A percentile compares a stretch with the other conserved stretches of the same genome.
Evolutionary conservation across 345 rosid species (phyloP).

Genomic region (Corymbia maculata): DNA sequence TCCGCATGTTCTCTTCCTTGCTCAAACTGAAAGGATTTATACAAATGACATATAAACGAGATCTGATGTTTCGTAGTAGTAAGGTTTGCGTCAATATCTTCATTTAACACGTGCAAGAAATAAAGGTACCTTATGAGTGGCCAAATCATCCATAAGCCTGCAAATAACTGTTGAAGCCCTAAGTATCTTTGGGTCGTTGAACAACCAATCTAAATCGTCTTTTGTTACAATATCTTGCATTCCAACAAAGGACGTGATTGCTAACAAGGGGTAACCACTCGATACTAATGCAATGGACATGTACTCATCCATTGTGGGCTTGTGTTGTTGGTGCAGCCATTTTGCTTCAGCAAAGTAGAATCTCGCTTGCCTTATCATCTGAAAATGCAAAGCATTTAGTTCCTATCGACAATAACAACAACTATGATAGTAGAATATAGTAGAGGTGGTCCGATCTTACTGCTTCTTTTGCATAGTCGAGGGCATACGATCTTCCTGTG

Average conservation of each 20-base stretch:
- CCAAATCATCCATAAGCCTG: conserved; percentile 16
- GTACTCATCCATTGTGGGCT: background rate
- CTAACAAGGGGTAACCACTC: background rate
- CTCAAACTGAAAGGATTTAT: background rate
- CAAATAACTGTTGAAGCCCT: background rate
- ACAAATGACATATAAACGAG: background rate
- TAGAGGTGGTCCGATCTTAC: conserved; percentile 2
- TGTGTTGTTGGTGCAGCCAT: background rate
- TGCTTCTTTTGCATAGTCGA: conserved; percentile 15
- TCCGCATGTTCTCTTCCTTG: conserved; percentile 4
- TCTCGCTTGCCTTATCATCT: background rate
- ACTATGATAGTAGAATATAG: background rate
- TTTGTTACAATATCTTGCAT: conserved; percentile 3
- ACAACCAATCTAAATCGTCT: conserved; percentile 10
- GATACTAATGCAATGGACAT: background rate
- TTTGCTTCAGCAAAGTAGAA: background rate
- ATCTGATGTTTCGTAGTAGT: background rate
- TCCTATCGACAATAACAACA: background rate
- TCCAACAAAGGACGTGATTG: background rate
- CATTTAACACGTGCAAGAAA: background rate
- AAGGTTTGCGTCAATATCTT: background rate
- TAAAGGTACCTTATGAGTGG: conserved; percentile 1
- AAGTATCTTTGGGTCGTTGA: background rate
- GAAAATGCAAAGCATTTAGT: background rate
- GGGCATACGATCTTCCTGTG: conserved; percentile 1